A percentile compares a stretch with the other conserved stretches of the same genome.
phyloP scores from a whole-genome alignment of 306 rosid genomes.

The Lithocarpus polystachyus region DNA sequence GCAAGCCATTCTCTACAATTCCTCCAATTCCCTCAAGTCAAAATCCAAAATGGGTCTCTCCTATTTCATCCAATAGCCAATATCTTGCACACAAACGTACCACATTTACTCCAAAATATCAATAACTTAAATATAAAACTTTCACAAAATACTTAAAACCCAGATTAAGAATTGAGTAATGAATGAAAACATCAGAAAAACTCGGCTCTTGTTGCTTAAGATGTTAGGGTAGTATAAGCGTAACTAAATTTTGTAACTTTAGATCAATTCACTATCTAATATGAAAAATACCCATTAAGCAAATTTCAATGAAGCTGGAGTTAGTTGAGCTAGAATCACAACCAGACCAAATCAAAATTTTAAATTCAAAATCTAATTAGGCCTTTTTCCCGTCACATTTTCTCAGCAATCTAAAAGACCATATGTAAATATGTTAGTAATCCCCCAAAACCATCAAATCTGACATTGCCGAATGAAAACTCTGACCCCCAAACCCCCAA shows the following conservation, averaged over 20 bases:
- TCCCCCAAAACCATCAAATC: constrained; percentile 4
- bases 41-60: constrained; percentile 28
- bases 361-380: neutral
- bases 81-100: constrained; percentile 32
- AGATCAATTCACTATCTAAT: neutral
- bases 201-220: neutral
- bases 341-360: neutral
- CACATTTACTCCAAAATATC: constrained; percentile 28
- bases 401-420: constrained; percentile 9
- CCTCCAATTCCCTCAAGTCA: constrained; percentile 31
- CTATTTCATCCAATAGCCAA: constrained; percentile 23
- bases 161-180: neutral
- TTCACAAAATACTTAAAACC: constrained; percentile 11
- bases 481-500: neutral
- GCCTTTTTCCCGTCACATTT: neutral
- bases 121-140: constrained; percentile 10
- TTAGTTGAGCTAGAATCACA: neutral
- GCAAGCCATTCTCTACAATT: constrained; percentile 69
- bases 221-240: neutral
- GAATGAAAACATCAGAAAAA: constrained; percentile 1
- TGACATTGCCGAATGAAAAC: neutral
- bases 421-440: neutral
- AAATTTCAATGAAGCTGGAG: neutral
- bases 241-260: neutral
- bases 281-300: neutral